Evolutionary conservation across 495 filamentous ascomycete genomes (phyloP).

Genomic region (Aspergillus wentii): DNA sequence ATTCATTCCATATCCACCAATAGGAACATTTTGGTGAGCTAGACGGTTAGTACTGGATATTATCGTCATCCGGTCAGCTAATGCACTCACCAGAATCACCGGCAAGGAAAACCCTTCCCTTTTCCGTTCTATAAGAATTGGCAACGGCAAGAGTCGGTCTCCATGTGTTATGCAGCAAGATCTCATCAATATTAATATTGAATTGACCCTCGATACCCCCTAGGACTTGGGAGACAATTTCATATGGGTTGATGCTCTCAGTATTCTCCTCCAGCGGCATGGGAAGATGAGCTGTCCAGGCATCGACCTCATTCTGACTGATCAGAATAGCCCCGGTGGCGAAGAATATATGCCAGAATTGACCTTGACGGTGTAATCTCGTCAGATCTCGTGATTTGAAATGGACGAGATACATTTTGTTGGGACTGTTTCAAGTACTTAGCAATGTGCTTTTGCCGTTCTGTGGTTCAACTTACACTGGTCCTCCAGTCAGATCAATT

Average conservation of each 20-base stretch:
- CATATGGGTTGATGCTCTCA: slow-evolving; percentile 11
- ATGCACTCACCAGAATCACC: slow-evolving; percentile 40
- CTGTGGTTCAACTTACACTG: slow-evolving; percentile 15
- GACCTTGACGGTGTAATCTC: slow-evolving; percentile 8
- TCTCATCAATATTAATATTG: slow-evolving; percentile 24
- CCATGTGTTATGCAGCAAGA: slow-evolving; percentile 21
- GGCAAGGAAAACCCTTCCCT: slow-evolving; percentile 44
- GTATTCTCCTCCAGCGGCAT: slow-evolving; percentile 2
- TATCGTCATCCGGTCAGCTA: no score
- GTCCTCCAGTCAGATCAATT: slow-evolving; percentile 18
- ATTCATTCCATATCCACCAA: slow-evolving; percentile 32
- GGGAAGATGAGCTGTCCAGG: slow-evolving; percentile 22
- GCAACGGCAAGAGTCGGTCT: slow-evolving; percentile 17
- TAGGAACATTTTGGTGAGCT: slow-evolving; percentile 47
- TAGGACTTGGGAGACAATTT: slow-evolving; percentile 17
- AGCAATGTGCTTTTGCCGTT: no score
- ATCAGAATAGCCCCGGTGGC: slow-evolving; percentile 13
- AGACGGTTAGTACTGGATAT: slow-evolving; percentile 6
- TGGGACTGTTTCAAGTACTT: no score
- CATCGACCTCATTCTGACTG: slow-evolving; percentile 26
- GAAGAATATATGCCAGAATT: slow-evolving; percentile 29
- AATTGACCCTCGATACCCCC: slow-evolving; percentile 12
- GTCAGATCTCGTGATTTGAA: slow-evolving; percentile 25
- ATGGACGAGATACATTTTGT: slow-evolving; percentile 20
- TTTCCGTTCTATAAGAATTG: slow-evolving; percentile 3